Evolutionary conservation across 192 early-diverging fungal species (phyloP).

Genomic region (Coemansia aciculifera): DNA sequence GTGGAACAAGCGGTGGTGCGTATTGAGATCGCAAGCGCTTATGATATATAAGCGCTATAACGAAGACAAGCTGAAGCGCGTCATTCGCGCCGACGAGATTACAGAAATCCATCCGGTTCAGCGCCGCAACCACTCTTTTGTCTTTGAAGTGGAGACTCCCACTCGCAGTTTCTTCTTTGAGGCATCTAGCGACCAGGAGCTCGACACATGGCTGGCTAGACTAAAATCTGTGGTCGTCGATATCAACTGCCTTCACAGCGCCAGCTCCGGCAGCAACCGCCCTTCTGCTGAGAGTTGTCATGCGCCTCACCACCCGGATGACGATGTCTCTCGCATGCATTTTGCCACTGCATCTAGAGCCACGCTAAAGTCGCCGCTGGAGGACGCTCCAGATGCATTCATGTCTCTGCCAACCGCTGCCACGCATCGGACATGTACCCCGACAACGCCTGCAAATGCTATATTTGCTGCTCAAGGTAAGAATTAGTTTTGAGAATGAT

Average conservation of each 20-base stretch:
- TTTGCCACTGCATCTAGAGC: conserved; percentile 26
- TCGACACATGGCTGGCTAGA: conserved; percentile 33
- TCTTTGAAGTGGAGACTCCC: conserved; percentile 43
- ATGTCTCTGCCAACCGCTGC: conserved; percentile 30
- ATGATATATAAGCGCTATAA: conserved; percentile 46
- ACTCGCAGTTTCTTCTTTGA: conserved; percentile 47
- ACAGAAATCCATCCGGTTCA: conserved; percentile 25
- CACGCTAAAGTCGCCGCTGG: conserved; percentile 10
- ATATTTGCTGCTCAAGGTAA: conserved; percentile 32
- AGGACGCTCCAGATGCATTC: conserved; percentile 20
- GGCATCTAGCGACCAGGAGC: conserved; percentile 51
- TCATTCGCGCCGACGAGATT: conserved; percentile 52
- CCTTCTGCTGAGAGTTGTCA: conserved; percentile 22
- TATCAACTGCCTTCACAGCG: conserved; percentile 17
- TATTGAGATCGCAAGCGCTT: conserved; percentile 49
- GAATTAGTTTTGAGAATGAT: background rate
- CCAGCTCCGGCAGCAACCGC: conserved; percentile 16
- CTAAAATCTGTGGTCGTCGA: conserved; percentile 22
- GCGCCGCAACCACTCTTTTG: conserved; percentile 49
- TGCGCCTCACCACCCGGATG: background rate
- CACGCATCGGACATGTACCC: conserved; percentile 18
- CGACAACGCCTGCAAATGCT: conserved; percentile 15
- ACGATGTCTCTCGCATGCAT: conserved; percentile 16
- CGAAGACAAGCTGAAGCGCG: conserved; percentile 51
- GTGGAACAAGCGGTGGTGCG: conserved; percentile 56